Evolutionary conservation across 2,329 filamentous ascomycete species (phyloP).

Genomic region (Paraconiothyrium sp.): DNA sequence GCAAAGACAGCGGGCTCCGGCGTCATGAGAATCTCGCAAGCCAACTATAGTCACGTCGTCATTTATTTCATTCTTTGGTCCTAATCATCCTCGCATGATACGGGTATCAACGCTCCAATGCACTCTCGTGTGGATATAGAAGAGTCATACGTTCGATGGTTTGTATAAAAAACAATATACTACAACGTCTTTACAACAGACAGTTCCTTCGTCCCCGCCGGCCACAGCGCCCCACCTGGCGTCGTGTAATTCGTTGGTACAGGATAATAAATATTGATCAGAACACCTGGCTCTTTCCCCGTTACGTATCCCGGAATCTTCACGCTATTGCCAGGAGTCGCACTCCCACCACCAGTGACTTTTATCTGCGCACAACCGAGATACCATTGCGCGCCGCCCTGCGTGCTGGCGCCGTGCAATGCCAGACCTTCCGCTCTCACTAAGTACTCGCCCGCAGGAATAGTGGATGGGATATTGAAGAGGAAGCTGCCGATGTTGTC

Average conservation of each 20-base stretch:
- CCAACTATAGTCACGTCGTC: too few species aligned
- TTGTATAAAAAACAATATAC: too few species aligned
- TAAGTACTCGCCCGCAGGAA: slow-evolving; percentile 45
- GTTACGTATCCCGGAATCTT: slow-evolving; percentile 64
- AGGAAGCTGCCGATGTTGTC: slow-evolving; percentile 42
- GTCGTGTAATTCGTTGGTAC: not conserved
- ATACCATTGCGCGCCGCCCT: slow-evolving; percentile 45
- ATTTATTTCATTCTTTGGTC: too few species aligned
- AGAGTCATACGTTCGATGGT: too few species aligned
- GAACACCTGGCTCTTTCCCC: slow-evolving; percentile 51
- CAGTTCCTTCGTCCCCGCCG: not conserved
- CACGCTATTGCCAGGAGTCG: slow-evolving; percentile 53
- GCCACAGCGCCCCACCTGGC: not conserved
- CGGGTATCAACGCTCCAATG: too few species aligned
- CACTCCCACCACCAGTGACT: slow-evolving; percentile 32
- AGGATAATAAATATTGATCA: not conserved
- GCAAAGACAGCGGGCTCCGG: too few species aligned
- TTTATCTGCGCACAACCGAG: slow-evolving; percentile 24
- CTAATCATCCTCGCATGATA: too few species aligned
- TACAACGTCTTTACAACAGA: too few species aligned
- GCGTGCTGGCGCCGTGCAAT: slow-evolving; percentile 36
- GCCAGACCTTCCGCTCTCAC: slow-evolving; percentile 22
- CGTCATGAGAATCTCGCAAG: too few species aligned
- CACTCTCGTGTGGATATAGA: too few species aligned
- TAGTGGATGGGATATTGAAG: slow-evolving; percentile 48